These are phyloP conservation scores for Silybum marianum DNA, from an alignment of 129 eudicot species.

Conservation along the genomic window DNA sequence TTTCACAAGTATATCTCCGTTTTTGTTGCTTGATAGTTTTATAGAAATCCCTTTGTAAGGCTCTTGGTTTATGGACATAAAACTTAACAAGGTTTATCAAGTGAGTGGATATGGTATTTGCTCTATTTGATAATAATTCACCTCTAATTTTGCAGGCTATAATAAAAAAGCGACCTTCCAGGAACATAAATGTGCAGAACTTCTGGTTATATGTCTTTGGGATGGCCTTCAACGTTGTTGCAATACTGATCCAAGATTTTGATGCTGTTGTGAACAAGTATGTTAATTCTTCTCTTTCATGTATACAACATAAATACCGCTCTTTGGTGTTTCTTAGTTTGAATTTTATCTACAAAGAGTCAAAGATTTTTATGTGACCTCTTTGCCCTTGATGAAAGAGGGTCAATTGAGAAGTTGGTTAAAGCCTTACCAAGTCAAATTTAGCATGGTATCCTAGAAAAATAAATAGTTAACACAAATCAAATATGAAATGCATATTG, in stretches of 20 bases:
- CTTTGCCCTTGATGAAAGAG: background rate
- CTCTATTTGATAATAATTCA: constrained; percentile 11
- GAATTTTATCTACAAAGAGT: background rate
- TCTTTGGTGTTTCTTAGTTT: background rate
- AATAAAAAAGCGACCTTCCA: constrained; percentile 88
- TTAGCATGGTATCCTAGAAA: background rate
- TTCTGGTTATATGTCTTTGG: constrained; percentile 99
- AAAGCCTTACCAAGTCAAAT: constrained; percentile 3
- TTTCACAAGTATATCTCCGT: background rate
- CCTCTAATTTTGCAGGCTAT: constrained; percentile 62
- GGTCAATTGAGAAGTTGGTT: background rate
- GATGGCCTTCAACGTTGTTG: constrained; percentile 86
- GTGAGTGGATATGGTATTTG: background rate
- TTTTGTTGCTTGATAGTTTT: constrained; percentile 7
- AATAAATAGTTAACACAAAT: constrained; percentile 8
- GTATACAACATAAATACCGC: background rate
- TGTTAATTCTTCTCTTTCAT: constrained; percentile 11
- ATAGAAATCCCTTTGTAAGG: background rate
- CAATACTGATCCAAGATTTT: constrained; percentile 88
- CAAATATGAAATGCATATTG: background rate
- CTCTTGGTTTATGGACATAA: constrained; percentile 11
- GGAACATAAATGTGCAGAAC: constrained; percentile 99
- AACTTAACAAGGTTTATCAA: background rate
- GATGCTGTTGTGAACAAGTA: constrained; percentile 91
- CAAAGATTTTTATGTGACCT: background rate